Percentiles rank a stretch among this genome's conserved stretches.
phyloP scores from a whole-genome alignment of 495 filamentous ascomycete genomes.

The Trichoderma gamsii region DNA sequence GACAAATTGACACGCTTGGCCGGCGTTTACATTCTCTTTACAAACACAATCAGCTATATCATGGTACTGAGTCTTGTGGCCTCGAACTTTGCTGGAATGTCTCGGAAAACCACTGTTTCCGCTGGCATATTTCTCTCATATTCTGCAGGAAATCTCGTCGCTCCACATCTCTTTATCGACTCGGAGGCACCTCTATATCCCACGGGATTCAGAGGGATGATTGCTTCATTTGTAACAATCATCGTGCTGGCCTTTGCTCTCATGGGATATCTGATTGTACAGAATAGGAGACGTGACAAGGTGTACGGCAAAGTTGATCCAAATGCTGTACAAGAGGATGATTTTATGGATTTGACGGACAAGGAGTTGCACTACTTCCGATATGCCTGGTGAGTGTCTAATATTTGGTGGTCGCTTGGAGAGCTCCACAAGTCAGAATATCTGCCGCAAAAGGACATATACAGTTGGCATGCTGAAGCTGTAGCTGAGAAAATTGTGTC shows the following conservation, averaged over 20 bases:
- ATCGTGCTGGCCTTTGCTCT: neutral
- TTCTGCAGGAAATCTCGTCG: neutral
- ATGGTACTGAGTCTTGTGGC: slow-evolving; percentile 12
- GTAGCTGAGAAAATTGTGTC: too few relatives aligned
- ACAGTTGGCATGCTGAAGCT: too few relatives aligned
- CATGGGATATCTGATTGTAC: neutral
- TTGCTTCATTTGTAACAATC: neutral
- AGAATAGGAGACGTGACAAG: neutral
- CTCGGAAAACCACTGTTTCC: neutral
- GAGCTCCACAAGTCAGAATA: too few relatives aligned
- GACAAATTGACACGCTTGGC: slow-evolving; percentile 6
- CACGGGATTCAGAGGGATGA: neutral
- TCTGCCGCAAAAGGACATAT: too few relatives aligned
- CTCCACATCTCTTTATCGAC: neutral
- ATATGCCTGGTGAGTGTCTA: neutral
- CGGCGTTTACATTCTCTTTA: slow-evolving; percentile 14
- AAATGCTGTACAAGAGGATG: neutral
- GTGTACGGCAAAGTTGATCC: neutral
- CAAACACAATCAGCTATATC: slow-evolving; percentile 6
- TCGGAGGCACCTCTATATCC: neutral
- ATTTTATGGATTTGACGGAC: slow-evolving; percentile 4
- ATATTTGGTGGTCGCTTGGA: too few relatives aligned
- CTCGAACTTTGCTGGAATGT: slow-evolving; percentile 11
- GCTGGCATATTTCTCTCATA: neutral
- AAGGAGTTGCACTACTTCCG: slow-evolving; percentile 7